These are phyloP conservation scores for Astragalus glycyphyllos DNA, from an alignment of 306 rosid species.

Conservation along the genomic window DNA sequence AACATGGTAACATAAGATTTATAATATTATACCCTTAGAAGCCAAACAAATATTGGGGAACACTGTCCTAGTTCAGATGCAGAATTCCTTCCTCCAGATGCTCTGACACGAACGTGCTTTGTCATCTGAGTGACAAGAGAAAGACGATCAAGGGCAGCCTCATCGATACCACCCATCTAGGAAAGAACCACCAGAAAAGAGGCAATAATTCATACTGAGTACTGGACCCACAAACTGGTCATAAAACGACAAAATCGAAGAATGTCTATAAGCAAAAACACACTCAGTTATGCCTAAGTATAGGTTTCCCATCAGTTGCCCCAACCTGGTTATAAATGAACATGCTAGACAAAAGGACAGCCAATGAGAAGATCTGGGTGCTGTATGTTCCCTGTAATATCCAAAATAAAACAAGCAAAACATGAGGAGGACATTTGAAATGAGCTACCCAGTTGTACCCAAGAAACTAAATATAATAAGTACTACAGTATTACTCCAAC, in stretches of 20 bases:
- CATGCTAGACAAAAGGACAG: constrained; percentile 95
- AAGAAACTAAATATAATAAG: not conserved
- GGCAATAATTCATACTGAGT: not conserved
- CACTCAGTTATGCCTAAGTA: constrained; percentile 13
- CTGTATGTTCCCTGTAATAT: constrained; percentile 91
- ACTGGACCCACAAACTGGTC: constrained; percentile 3
- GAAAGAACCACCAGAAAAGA: not conserved
- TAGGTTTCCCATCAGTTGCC: constrained; percentile 12
- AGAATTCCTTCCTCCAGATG: constrained; percentile 77
- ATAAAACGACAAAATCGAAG: not conserved
- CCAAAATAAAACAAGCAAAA: constrained; percentile 19
- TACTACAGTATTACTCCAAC: not conserved
- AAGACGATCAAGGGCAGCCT: constrained; percentile 86
- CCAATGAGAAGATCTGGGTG: constrained; percentile 93
- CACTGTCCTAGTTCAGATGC: constrained; percentile 87
- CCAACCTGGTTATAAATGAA: constrained; percentile 92
- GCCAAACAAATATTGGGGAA: constrained; percentile 96
- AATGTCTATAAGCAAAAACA: constrained; percentile 22
- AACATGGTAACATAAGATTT: not conserved
- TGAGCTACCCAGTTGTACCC: not conserved
- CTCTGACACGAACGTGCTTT: constrained; percentile 78
- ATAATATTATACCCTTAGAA: constrained; percentile 68
- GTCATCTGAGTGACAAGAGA: constrained; percentile 95
- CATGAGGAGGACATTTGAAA: constrained; percentile 26
- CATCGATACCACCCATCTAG: constrained; percentile 95